Conservation (phyloP, 331 rosid genomes). For the Stylosanthes scabra region DNA sequence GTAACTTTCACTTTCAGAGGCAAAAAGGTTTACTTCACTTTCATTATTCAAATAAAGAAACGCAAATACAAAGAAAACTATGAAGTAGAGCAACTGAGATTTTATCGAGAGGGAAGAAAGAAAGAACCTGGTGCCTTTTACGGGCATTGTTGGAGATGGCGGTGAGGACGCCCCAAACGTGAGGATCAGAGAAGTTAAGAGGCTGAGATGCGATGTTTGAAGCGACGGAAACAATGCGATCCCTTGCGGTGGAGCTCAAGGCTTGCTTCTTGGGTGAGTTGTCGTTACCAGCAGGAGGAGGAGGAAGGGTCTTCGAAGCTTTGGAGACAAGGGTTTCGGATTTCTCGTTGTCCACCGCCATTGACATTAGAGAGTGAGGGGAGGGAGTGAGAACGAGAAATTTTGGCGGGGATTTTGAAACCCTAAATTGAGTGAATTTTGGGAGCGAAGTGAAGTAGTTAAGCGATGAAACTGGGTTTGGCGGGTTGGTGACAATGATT, state of each 20-base stretch:
- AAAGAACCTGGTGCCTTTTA: conserved; percentile 73
- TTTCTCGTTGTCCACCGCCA: conserved; percentile 56
- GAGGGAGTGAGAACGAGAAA: conserved; percentile 6
- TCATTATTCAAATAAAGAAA: not conserved
- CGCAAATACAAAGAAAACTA: not conserved
- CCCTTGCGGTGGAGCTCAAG: conserved; percentile 41
- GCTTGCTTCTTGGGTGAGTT: conserved; percentile 29
- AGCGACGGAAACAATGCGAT: conserved; percentile 66
- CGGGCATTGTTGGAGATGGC: conserved; percentile 90
- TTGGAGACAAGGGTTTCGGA: not conserved
- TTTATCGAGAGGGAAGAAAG: not conserved
- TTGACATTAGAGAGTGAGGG: conserved; percentile 17
- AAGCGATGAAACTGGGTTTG: no score
- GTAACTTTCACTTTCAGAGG: not conserved
- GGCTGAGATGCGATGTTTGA: conserved; percentile 77
- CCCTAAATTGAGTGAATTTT: conserved; percentile 52
- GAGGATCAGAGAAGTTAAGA: conserved; percentile 68
- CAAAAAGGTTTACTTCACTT: not conserved
- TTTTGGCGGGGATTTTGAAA: conserved; percentile 56
- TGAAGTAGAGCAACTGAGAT: not conserved
- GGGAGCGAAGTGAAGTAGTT: conserved; percentile 4
- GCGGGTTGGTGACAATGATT: no score
- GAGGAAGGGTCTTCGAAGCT: conserved; percentile 11
- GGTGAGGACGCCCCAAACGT: conserved; percentile 92
- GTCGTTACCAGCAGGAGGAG: not conserved